Evolutionary conservation across 495 filamentous ascomycete genomes (phyloP).

Genomic region (Penicillium lagena): DNA sequence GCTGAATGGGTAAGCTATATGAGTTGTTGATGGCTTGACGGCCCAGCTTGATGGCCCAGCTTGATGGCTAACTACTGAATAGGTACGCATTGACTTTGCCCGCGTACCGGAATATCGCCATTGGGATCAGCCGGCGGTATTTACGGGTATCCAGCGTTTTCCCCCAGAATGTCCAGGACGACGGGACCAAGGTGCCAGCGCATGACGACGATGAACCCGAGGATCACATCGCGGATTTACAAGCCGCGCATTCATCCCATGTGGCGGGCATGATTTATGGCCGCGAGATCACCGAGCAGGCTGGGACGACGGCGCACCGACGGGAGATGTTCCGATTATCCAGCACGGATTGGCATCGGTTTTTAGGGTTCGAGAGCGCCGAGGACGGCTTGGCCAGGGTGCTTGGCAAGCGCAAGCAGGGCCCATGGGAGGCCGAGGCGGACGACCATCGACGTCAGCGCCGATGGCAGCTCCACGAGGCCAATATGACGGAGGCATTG

Average conservation of each 20-base stretch:
- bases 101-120: constrained; percentile 3
- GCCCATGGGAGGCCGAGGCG: too few relatives aligned
- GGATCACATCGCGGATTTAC: constrained; percentile 5
- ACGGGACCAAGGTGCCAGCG: neutral
- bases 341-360: constrained; percentile 7
- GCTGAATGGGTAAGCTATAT: neutral
- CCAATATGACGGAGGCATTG: constrained; percentile 8
- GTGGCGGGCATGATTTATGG: constrained; percentile 11
- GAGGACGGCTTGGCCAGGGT: too few relatives aligned
- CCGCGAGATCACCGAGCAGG: constrained; percentile 9
- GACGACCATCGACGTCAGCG: too few relatives aligned
- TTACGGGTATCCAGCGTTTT: constrained; percentile 1
- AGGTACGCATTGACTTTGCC: neutral
- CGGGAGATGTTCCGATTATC: constrained; percentile 4
- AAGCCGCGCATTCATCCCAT: constrained; percentile 6
- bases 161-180: neutral
- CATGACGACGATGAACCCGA: neutral
- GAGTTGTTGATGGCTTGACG: too few relatives aligned
- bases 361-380: neutral
- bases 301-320: constrained; percentile 1
- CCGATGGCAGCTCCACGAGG: neutral
- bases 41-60: too few relatives aligned
- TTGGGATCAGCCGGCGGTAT: constrained; percentile 4
- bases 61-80: too few relatives aligned
- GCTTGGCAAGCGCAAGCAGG: too few relatives aligned